A percentile compares a stretch with the other conserved stretches of the same genome.
Conservation (phyloP, 441 rosid genomes). For the Brassica hybrid region DNA sequence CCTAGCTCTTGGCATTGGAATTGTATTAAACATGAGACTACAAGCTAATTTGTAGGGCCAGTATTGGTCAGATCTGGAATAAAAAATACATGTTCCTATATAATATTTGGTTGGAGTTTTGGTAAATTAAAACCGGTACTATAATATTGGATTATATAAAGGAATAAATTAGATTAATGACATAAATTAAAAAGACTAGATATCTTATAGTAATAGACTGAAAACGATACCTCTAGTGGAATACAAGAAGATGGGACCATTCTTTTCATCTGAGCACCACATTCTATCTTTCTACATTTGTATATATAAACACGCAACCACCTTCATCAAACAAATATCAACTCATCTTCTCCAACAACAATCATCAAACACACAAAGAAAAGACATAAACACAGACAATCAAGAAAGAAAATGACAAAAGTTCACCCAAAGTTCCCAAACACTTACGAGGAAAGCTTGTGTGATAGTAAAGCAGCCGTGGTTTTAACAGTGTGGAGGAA, state of each 20-base stretch:
- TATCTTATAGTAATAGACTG: constrained; percentile 43
- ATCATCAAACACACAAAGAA: constrained; percentile 14
- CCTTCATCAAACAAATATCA: constrained; percentile 26
- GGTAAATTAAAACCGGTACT: constrained; percentile 35
- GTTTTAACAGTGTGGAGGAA: constrained; percentile 91
- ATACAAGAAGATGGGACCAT: constrained; percentile 39
- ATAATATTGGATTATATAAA: constrained; percentile 22
- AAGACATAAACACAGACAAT: constrained; percentile 2
- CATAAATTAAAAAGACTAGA: constrained; percentile 30
- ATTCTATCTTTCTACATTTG: constrained; percentile 35
- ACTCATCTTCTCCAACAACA: constrained; percentile 33
- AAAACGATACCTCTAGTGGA: constrained; percentile 36
- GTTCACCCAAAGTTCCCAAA: constrained; percentile 41
- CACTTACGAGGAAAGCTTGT: constrained; percentile 25
- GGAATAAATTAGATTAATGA: constrained; percentile 17
- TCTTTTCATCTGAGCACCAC: constrained; percentile 37
- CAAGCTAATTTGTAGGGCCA: constrained; percentile 8
- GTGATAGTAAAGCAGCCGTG: constrained; percentile 37
- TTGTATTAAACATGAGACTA: constrained; percentile 7
- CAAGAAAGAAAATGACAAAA: constrained; percentile 25
- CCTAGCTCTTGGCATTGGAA: not conserved
- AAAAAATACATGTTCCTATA: constrained; percentile 8
- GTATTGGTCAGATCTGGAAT: constrained; percentile 1
- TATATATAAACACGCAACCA: constrained; percentile 29
- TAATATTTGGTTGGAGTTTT: constrained; percentile 34